Evolutionary conservation across 2,329 filamentous ascomycete species (phyloP).

Genomic region (Phyllachora maydis): DNA sequence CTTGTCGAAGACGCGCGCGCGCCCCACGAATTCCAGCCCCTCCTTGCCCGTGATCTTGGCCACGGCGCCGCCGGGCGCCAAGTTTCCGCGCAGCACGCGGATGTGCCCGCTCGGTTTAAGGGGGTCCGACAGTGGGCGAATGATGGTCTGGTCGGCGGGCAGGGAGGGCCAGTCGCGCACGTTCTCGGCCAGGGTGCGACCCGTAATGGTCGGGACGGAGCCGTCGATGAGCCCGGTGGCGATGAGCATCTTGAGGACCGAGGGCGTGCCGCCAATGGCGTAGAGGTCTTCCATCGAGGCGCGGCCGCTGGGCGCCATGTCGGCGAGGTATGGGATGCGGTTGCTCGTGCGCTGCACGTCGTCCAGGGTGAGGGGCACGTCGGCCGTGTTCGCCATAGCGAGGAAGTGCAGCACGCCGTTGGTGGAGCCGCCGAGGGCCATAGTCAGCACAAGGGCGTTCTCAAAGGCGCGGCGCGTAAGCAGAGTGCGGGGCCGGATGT

Average conservation of each 20-base stretch:
- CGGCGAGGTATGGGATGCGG: conserved; percentile 70
- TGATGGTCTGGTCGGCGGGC: conserved; percentile 62
- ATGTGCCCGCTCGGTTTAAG: conserved; percentile 79
- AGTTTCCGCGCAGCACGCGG: conserved; percentile 70
- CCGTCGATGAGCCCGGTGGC: conserved; percentile 60
- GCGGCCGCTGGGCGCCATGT: conserved; percentile 65
- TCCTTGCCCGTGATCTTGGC: conserved; percentile 97
- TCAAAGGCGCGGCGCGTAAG: conserved; percentile 67
- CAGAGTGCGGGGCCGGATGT: conserved; percentile 64
- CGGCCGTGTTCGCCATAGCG: conserved; percentile 75
- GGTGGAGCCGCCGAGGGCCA: conserved; percentile 78
- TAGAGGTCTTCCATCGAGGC: conserved; percentile 77
- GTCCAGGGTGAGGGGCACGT: conserved; percentile 55
- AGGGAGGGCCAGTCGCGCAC: conserved; percentile 58
- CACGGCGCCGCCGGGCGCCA: conserved; percentile 75
- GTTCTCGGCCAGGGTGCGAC: conserved; percentile 67
- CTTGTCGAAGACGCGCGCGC: conserved; percentile 70
- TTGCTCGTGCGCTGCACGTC: conserved; percentile 67
- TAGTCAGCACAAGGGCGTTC: conserved; percentile 76
- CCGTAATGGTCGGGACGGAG: conserved; percentile 60
- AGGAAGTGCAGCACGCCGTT: conserved; percentile 80
- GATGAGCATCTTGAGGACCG: conserved; percentile 70
- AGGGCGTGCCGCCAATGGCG: conserved; percentile 65
- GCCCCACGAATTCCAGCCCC: conserved; percentile 61
- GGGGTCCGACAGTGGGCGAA: conserved; percentile 47